Evolutionary conservation across 768 basidiomycete species (phyloP).

Genomic region (Pisolithus sp.): DNA sequence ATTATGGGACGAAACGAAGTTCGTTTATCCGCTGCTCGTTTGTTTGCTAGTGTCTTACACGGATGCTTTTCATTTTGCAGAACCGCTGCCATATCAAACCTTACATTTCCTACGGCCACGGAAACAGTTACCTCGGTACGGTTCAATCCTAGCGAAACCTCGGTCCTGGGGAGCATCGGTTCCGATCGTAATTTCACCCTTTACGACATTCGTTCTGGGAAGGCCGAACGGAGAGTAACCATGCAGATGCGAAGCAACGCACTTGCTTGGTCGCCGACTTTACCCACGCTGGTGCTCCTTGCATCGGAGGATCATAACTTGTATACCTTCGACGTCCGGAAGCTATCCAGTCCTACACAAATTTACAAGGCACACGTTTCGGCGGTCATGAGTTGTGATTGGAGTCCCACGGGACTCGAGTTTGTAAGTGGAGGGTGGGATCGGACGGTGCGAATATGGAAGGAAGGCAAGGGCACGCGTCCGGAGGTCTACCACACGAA

Average conservation of each 20-base stretch:
- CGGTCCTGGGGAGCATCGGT: conserved; percentile 91
- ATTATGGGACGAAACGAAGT: conserved; percentile 98
- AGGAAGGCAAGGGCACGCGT: conserved; percentile 70
- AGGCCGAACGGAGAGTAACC: conserved; percentile 84
- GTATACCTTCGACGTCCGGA: conserved; percentile 94
- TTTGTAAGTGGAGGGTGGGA: conserved; percentile 98
- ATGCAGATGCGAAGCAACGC: conserved; percentile 95
- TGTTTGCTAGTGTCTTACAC: conserved; percentile 5
- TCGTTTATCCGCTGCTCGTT: neutral
- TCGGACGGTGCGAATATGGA: conserved; percentile 90
- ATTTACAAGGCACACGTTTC: conserved; percentile 98
- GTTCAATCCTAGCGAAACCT: conserved; percentile 92
- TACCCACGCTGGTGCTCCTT: conserved; percentile 84
- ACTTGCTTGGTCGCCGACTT: conserved; percentile 92
- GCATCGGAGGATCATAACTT: conserved; percentile 99
- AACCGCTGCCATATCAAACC: conserved; percentile 78
- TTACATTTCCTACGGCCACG: conserved; percentile 79
- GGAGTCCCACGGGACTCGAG: conserved; percentile 93
- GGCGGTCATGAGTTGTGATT: conserved; percentile 94
- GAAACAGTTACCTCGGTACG: conserved; percentile 86
- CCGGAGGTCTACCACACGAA: conserved; percentile 97
- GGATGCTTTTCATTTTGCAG: conserved; percentile 30
- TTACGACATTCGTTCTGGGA: conserved; percentile 95
- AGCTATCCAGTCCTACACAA: conserved; percentile 73
- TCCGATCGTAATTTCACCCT: conserved; percentile 93